Percentiles rank a stretch among this genome's conserved stretches.
These are phyloP conservation scores for Diaporthe citri DNA, from an alignment of 2,329 filamentous ascomycete genomes.

Conservation along the genomic window DNA sequence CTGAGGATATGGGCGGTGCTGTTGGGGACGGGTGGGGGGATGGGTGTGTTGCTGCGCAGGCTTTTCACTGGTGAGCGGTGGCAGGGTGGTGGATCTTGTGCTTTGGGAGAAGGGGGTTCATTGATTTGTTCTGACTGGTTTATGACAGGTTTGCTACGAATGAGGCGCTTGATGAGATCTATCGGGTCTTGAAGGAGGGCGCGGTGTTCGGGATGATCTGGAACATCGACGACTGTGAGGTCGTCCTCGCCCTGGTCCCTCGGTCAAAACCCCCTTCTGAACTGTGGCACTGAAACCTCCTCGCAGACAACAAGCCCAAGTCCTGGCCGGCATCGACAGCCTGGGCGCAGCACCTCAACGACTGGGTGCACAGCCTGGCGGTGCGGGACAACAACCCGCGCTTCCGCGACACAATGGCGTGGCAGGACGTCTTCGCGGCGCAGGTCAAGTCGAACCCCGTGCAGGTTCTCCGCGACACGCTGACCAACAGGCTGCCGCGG, in stretches of 20 bases:
- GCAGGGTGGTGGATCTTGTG: too few relatives aligned
- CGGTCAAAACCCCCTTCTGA: too few relatives aligned
- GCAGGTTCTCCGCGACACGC: slow-evolving; percentile 60
- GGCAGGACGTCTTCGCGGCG: slow-evolving; percentile 74
- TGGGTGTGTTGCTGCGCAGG: slow-evolving; percentile 75
- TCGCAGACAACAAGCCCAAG: slow-evolving; percentile 72
- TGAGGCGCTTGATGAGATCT: slow-evolving; percentile 74
- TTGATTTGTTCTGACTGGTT: too few relatives aligned
- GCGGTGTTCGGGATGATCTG: slow-evolving; percentile 76
- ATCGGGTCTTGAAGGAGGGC: slow-evolving; percentile 72
- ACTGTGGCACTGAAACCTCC: background rate
- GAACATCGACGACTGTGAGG: slow-evolving; percentile 77
- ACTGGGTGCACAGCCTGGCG: slow-evolving; percentile 65
- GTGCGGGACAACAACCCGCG: slow-evolving; percentile 70
- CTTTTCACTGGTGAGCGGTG: slow-evolving; percentile 72
- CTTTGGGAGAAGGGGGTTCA: too few relatives aligned
- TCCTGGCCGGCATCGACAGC: slow-evolving; percentile 66
- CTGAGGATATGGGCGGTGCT: slow-evolving; percentile 60
- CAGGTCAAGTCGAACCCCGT: slow-evolving; percentile 66
- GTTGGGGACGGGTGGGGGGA: slow-evolving; percentile 69
- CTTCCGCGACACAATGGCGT: slow-evolving; percentile 74
- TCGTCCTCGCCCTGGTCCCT: too few relatives aligned
- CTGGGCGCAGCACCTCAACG: slow-evolving; percentile 74
- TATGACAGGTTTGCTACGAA: slow-evolving; percentile 73
- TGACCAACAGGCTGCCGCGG: slow-evolving; percentile 54